Base-by-base conservation (phyloP, 225 moss, liverwort and hornwort genomes). In the Climacium dendroides region DNA sequence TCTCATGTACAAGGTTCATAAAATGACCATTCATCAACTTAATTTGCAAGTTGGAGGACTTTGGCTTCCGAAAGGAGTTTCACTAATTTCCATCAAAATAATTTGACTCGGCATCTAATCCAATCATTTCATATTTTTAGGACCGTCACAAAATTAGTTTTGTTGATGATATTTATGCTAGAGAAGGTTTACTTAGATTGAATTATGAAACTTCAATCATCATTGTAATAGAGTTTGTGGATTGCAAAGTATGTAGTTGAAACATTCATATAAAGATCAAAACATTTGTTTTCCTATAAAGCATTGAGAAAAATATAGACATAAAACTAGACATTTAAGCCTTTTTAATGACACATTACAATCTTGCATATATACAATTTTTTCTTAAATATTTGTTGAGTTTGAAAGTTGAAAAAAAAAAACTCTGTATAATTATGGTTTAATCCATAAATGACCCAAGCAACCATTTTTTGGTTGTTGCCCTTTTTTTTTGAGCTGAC, bases 81-180 rank as follows among this genome's bases (percentile, higher is more conserved):
- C 32, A 7, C 32, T 35, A 65, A 65, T 66, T 35, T 66, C n/a
- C 20, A 5, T 66, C 11, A 20, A 32, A 32, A 30, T 57, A 62
- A 7, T 15, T 7, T 16, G 29, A 32, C 32, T 63, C 32, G 63
- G 63, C 16, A 32, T 63, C 4, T 16, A 63, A 32, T 4, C 17
- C 8, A 63, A 63, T 15, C 63, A 63, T 3, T 32, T 32, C 16
- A 16, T 63, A 17, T 63, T 32, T 63, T 63, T 32, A 1, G 3
- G 5, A 10, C 5, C 3, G 0, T 9, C 35, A 19, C 8, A 1
- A 5, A 64, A 64, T 64, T 12, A 13, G 13, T 13, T 37, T 0
- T 3, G 1, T 59, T 0, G 0, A 12, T 13, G 26, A 37, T 67
- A 22, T n/a, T 20, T 22, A 18, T 32, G 25, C 8, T 3, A 25